Evolutionary conservation across 2,329 filamentous ascomycete species (phyloP), one percentile per base, ranked within the genome.

Genomic region (Aaosphaeria pasadenensis): DNA sequence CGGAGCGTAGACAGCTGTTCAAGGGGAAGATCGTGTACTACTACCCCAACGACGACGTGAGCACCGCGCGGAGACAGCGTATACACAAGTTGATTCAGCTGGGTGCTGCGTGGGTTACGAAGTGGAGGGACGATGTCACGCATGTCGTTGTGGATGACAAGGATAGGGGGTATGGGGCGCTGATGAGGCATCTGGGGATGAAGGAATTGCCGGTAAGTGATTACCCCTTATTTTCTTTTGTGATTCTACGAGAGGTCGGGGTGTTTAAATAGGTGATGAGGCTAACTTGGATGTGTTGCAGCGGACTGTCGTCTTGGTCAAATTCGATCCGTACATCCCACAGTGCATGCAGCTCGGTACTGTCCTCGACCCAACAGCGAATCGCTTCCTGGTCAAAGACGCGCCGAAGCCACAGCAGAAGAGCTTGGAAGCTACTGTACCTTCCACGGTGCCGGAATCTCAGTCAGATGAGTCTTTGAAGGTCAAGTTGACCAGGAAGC

Each of bases 61-160:
- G 85, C 31, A 79, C 81, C 7, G 76, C 81, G 6, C 81, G 91
- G 36, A 82, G 81, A 46, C 70, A 85, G 49, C 84, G 88, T 4
- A 95, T 96, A 45, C 79, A 79, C 30, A 91, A 86, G 65, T 85
- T 88, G 0, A 79, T 83, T 33, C 56, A 67, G 44, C 52, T 68
- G 9, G 92, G 92, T 39, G 92, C 87, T 1, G 72, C 66, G 1
- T 94, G 91, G 85, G 80, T 83, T 30, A 78, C 77, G 44, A 71
- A 76, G 1, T 81, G 85, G 62, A 67, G 69, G 30, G 58, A 66
- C 0, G 70, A 63, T 24, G 81, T 94, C 11, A 95, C 87, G 1
- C 89, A 96, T 70, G 74, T 95, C 43, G 78, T 97, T 49, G 85
- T 90, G 1, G 91, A 96, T 62, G 86, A 83, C 54, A 71, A 71